Conservation (phyloP, 2,329 filamentous ascomycete species). For the Epichloe bromicola region DNA sequence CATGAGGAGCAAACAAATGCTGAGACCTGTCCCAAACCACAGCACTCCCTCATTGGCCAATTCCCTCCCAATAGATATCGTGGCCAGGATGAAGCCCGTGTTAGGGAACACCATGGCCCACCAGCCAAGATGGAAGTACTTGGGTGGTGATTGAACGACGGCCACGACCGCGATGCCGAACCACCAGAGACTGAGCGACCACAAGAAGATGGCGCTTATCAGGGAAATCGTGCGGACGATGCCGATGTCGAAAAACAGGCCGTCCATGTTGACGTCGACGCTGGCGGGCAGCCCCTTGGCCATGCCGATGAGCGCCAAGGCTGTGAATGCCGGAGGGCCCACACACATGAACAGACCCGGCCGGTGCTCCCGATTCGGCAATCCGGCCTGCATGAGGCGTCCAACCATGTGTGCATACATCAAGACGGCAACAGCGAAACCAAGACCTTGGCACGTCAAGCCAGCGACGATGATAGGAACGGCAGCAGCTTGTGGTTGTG, state of each 20-base stretch:
- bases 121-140: conserved; percentile 48
- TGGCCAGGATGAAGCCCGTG: conserved; percentile 44
- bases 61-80: conserved; percentile 38
- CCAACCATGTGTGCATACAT: conserved; percentile 65
- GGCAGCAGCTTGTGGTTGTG: conserved; percentile 42
- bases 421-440: conserved; percentile 53
- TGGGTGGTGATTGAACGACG: conserved; percentile 24
- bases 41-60: conserved; percentile 31
- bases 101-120: conserved; percentile 53
- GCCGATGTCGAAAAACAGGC: conserved; percentile 26
- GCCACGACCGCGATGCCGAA: conserved; percentile 30
- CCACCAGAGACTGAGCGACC: conserved; percentile 50
- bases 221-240: conserved; percentile 34
- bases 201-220: conserved; percentile 44
- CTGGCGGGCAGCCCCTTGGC: conserved; percentile 30
- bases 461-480: conserved; percentile 54
- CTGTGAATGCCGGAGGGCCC: conserved; percentile 61
- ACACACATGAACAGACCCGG: conserved; percentile 65
- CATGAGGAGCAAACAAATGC: conserved; percentile 27
- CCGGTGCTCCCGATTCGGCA: conserved; percentile 47
- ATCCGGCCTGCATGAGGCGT: conserved; percentile 53
- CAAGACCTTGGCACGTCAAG: conserved; percentile 56
- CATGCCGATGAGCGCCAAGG: conserved; percentile 57
- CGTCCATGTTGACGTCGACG: conserved; percentile 30
- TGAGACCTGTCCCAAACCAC: conserved; percentile 38